These are phyloP conservation scores for Clonostachys sp. DNA, from an alignment of 2,329 filamentous ascomycete genomes.

Conservation along the genomic window DNA sequence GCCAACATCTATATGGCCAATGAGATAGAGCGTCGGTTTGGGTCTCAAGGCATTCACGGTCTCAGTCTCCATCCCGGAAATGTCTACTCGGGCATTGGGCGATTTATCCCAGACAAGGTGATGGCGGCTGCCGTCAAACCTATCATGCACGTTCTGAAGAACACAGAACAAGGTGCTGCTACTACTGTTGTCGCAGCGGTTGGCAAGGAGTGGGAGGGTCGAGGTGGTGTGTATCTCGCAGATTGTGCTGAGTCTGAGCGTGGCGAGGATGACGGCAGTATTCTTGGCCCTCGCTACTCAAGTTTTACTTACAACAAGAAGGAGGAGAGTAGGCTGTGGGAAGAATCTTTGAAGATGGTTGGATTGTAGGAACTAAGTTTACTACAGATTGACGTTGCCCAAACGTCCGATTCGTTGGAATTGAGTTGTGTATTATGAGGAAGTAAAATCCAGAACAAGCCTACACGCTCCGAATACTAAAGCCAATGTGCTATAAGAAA, in stretches of 20 bases:
- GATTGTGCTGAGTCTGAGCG: conserved; percentile 23
- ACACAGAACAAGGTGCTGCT: conserved; percentile 37
- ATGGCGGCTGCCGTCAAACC: background rate
- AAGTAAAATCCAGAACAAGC: no score
- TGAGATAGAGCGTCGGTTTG: conserved; percentile 44
- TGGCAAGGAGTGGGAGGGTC: conserved; percentile 32
- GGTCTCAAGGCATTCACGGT: conserved; percentile 33
- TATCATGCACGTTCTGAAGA: background rate
- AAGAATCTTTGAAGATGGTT: no score
- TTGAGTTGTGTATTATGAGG: no score
- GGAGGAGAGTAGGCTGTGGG: no score
- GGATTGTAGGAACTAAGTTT: no score
- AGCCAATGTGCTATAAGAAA: no score
- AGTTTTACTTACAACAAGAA: no score
- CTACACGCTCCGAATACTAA: no score
- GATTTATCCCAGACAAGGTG: conserved; percentile 10
- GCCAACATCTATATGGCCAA: conserved; percentile 47
- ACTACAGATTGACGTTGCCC: no score
- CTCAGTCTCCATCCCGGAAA: conserved; percentile 37
- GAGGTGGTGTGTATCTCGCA: conserved; percentile 39
- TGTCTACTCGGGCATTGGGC: conserved; percentile 17
- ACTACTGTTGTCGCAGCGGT: conserved; percentile 39
- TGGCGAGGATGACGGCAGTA: no score
- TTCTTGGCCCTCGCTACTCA: no score
- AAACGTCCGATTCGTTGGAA: no score